Conservation (phyloP, 345 rosid genomes). For the Limnanthes douglasii region DNA sequence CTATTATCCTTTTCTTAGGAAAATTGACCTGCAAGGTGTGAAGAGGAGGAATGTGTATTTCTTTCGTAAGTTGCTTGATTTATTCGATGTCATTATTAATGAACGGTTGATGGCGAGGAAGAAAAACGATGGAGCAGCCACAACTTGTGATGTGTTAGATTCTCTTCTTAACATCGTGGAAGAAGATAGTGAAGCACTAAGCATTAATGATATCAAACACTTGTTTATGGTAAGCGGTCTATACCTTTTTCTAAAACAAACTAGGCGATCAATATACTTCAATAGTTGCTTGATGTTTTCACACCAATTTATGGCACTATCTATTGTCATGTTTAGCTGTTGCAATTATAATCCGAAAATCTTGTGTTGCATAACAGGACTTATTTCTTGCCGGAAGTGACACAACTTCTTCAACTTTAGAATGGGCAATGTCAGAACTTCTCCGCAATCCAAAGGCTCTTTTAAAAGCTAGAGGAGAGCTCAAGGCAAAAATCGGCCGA, state of each 20-base stretch:
- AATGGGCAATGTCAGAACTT: no score
- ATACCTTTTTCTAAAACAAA: no score
- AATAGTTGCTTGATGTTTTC: not conserved
- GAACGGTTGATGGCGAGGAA: slow-evolving; percentile 10
- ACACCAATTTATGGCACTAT: not conserved
- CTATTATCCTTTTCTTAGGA: not conserved
- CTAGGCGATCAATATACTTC: no score
- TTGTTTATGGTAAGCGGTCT: slow-evolving; percentile 11
- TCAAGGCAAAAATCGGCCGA: not conserved
- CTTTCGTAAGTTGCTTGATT: not conserved
- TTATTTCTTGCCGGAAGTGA: no score
- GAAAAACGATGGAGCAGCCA: not conserved
- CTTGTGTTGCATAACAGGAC: no score
- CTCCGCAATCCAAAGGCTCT: not conserved
- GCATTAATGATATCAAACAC: slow-evolving; percentile 8
- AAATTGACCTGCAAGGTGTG: slow-evolving; percentile 3
- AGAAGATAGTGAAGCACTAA: no score
- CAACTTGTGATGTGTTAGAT: slow-evolving; percentile 20
- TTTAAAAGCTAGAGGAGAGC: not conserved
- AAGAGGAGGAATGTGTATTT: slow-evolving; percentile 1
- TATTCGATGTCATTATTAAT: slow-evolving; percentile 7
- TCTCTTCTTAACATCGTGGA: slow-evolving; percentile 14
- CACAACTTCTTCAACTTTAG: no score
- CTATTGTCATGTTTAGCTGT: not conserved
- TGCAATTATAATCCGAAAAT: not conserved